A percentile compares a stretch with the other conserved stretches of the same genome.
Conservation (phyloP, 2,329 filamentous ascomycete genomes). For the Rachicladosporium sp. region DNA sequence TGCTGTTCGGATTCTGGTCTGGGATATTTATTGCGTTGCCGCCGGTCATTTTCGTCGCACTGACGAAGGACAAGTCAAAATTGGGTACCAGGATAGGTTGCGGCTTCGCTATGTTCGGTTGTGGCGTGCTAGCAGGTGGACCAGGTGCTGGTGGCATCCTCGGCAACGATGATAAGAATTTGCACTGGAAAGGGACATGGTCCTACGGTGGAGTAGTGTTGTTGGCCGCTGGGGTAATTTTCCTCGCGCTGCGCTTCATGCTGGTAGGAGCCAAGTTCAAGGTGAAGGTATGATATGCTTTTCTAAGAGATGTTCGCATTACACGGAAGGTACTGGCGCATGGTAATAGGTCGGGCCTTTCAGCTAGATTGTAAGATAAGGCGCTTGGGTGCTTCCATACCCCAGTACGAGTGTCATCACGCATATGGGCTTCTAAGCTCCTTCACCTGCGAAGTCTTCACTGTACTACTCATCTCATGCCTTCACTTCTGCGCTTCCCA, state of each 20-base stretch:
- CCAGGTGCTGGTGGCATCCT: slow-evolving; percentile 26
- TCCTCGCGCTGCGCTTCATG: slow-evolving; percentile 15
- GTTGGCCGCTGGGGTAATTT: slow-evolving; percentile 14
- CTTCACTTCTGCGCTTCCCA: no score
- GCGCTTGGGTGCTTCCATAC: no score
- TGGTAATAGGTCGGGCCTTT: no score
- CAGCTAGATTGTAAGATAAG: no score
- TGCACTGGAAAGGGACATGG: slow-evolving; percentile 31
- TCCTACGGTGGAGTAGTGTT: slow-evolving; percentile 18
- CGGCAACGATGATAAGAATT: slow-evolving; percentile 5
- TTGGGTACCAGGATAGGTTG: slow-evolving; percentile 33
- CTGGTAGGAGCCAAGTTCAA: slow-evolving; percentile 16
- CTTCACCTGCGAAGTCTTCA: no score
- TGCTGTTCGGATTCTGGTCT: slow-evolving; percentile 32
- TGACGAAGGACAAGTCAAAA: slow-evolving; percentile 30
- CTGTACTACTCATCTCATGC: no score
- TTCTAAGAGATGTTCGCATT: no score
- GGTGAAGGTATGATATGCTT: slow-evolving; percentile 19
- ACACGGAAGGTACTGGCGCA: no score
- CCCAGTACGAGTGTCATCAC: no score
- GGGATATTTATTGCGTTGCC: slow-evolving; percentile 33
- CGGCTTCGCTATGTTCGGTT: slow-evolving; percentile 22
- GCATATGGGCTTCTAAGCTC: no score
- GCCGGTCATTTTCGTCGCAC: slow-evolving; percentile 26
- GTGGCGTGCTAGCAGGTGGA: slow-evolving; percentile 24